Base-by-base conservation (phyloP, 305 asterid species). In the Solanum aculeatissimum region DNA sequence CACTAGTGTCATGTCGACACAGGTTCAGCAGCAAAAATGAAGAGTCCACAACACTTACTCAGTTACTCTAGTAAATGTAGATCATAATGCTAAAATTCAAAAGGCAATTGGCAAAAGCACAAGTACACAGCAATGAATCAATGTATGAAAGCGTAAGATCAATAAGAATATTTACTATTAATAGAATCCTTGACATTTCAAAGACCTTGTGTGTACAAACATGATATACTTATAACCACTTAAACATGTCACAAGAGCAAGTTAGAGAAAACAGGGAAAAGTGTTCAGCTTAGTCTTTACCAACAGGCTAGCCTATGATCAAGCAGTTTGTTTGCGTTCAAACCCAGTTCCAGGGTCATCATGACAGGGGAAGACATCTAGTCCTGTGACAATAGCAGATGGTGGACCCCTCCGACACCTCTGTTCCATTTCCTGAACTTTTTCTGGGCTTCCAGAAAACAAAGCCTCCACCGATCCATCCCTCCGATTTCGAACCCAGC, bases 401-500 rank as follows among this genome's bases (percentile, higher is more conserved):
- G 97, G 95, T 7, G 98, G 99, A 4, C 99, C 99, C 11, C 95
- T 90, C 88, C 98, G 89, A 88, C 99, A 96, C 19, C 98, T 92
- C 89, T 93, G 94, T 89, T 93, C 96, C 98, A 96, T 96, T 83
- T 93, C 97, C 68, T 89, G 89, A 78, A 94, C 98, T 90, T 93
- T 94, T 83, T 94, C 95, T 2, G 92, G 80, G 63, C 83, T 88
- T 65, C 98, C 98, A 1, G 98, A 94, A 88, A 96, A 92, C 80
- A 96, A 71, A 15, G 97, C 99, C 85, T 96, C 99, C 65, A 94
- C 98, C 0, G 98, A 89, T 25, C 98, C 97, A 62, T 96, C 97
- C 87, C 98, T 86, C 83, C 92, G 91, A 92, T 96, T 96, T 83
- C 98, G 89, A 25, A 95, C 99, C 99, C 99, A 96, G n/a, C 98